Conservation (phyloP, 805 yeast species). For the Candida alai region DNA sequence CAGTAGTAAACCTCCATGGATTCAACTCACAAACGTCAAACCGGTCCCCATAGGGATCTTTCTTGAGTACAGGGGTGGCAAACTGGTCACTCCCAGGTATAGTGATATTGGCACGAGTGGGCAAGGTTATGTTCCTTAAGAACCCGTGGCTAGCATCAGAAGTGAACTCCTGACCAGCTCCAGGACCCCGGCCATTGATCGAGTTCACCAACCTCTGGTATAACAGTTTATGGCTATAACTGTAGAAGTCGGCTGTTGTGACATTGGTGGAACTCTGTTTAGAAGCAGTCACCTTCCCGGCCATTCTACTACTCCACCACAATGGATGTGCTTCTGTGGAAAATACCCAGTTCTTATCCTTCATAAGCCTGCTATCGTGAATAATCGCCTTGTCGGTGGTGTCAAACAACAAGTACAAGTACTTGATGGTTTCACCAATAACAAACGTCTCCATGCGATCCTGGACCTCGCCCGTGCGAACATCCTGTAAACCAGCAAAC, state of each 20-base stretch:
- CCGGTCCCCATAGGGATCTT: constrained; percentile 15
- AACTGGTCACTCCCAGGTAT: constrained; percentile 14
- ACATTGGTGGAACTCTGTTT: constrained; percentile 5
- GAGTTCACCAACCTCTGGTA: not conserved
- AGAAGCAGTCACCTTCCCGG: constrained; percentile 1
- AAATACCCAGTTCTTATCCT: constrained; percentile 51
- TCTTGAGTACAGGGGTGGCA: constrained; percentile 8
- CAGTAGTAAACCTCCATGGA: constrained; percentile 15
- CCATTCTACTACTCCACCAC: constrained; percentile 50
- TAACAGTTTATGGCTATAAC: too few relatives aligned
- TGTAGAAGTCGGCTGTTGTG: too few relatives aligned
- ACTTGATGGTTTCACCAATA: constrained; percentile 81
- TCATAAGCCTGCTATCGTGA: constrained; percentile 28
- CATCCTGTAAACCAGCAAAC: constrained; percentile 69
- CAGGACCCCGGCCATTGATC: not conserved
- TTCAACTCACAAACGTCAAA: constrained; percentile 29
- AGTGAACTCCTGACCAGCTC: constrained; percentile 6
- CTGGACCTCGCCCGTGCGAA: constrained; percentile 57
- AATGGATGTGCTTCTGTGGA: constrained; percentile 92
- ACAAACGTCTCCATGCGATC: constrained; percentile 93
- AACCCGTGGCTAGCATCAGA: constrained; percentile 4
- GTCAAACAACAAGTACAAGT: constrained; percentile 76
- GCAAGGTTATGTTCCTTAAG: constrained; percentile 16
- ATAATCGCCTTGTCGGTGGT: constrained; percentile 46
- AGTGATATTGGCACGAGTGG: constrained; percentile 7